Evolutionary conservation across 2,329 filamentous ascomycete genomes (phyloP).

Genomic region (Septoria petroselini): DNA sequence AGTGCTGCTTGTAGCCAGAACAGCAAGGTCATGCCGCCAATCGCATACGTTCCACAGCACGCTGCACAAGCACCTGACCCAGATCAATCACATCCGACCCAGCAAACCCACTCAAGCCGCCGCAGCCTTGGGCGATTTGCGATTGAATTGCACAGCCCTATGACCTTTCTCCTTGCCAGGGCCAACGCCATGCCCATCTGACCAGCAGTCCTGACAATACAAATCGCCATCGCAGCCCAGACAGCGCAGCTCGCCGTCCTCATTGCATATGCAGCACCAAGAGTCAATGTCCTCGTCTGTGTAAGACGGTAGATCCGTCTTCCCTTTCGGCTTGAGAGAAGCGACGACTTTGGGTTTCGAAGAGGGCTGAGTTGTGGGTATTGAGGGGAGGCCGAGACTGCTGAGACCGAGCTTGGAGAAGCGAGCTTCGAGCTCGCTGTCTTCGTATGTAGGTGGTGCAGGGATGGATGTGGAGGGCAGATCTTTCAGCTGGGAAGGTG

Average conservation of each 20-base stretch:
- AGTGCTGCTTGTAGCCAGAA: no score
- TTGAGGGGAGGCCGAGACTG: constrained; percentile 47
- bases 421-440: constrained; percentile 47
- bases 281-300: constrained; percentile 69
- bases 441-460: constrained; percentile 37
- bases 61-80: not conserved
- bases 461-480: constrained; percentile 10
- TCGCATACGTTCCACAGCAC: not conserved
- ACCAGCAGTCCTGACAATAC: constrained; percentile 78
- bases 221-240: constrained; percentile 67
- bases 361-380: constrained; percentile 45
- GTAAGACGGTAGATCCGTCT: constrained; percentile 41
- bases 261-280: constrained; percentile 81
- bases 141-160: constrained; percentile 51
- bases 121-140: constrained; percentile 15
- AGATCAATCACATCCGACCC: not conserved
- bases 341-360: constrained; percentile 26
- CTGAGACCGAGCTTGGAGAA: constrained; percentile 45
- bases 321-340: constrained; percentile 30
- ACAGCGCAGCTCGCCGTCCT: constrained; percentile 71
- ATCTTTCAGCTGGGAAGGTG: constrained; percentile 32
- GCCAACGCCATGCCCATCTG: constrained; percentile 71
- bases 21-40: not conserved
- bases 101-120: constrained; percentile 4
- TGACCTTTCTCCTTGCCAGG: constrained; percentile 70